Base-by-base conservation (phyloP, 192 early-diverging fungal species). In the Fimicolochytrium jonesii region DNA sequence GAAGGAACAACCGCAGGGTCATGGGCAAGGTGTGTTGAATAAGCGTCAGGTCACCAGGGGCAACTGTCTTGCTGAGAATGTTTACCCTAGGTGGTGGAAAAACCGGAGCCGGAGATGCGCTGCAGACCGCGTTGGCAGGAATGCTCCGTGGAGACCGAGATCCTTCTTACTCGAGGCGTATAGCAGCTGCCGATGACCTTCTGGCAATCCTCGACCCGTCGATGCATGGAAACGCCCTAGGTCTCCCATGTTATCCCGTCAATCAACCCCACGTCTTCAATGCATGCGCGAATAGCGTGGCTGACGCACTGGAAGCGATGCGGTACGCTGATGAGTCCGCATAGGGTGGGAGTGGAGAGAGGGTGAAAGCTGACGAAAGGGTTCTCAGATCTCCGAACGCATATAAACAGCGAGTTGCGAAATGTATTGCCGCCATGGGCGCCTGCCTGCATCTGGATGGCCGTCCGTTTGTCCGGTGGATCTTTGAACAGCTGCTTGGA, bases 131-230 rank as follows among this genome's bases (percentile, higher is more conserved):
- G n/a, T n/a, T n/a, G n/a, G n/a, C n/a, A n/a, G n/a, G n/a, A n/a
- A n/a, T n/a, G n/a, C n/a, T n/a, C n/a, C n/a, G n/a, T n/a, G n/a
- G n/a, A n/a, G 44, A 67, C 20, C 22, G 47, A 23, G 61, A 59
- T 32, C 51, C 35, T 29, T 37, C 41, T 20, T 71, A 68, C 42
- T 13, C 58, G 18, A 50, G 36, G 28, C 47, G 67, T 13, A 56
- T 46, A 4, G 35, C 42, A 4, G 47, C 41, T 56, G 67, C 51
- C 20, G 45, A 54, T 22, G 20, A 69, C n/a, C 33, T 69, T 15
- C 33, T 33, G 3, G 45, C 35, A 22, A 45, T n/a, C 35, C 52
- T 62, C 13, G 15, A 39, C 7, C 15, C 23, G 29, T 50, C 59
- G 25, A 28, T 17, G 15, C 11, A 51, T 41, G 17, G 51, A 52